Base-by-base conservation (phyloP, 1,139 yeast species). In the Sugiyamaella novakii region DNA sequence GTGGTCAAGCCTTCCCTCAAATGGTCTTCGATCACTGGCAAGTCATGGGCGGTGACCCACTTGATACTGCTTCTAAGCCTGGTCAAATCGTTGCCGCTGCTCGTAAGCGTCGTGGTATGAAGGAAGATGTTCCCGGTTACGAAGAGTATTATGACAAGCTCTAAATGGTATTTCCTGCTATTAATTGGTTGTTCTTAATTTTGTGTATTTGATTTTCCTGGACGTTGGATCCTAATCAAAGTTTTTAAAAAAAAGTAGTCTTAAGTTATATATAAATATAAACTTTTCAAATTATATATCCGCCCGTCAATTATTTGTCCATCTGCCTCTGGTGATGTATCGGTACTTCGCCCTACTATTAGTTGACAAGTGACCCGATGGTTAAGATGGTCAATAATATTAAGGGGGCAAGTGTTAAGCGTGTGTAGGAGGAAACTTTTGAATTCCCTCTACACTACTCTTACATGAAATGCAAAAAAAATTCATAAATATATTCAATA, bases 1-100 rank as follows among this genome's bases (percentile, higher is more conserved):
- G 97, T 87, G 98, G 98, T 78, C 98, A 92, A 84, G 98, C 98
- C 76, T 92, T 92, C 98, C 98, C 98, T 80, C 98, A 91, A 82
- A 83, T 92, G 95, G 92, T 92, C 77, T 92, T 92, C 78, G 98
- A 91, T 76, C 98, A 92, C 77, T 92, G 98, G 98, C 81, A 88
- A 63, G 76, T 86, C 69, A 79, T 92, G 81, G 70, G 73, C 65
- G 96, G 97, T 77, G 94, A 88, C 76, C 95, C 95, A 73, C 78
- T 87, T 66, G 98, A 92, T 78, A 84, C 91, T 72, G 66, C 83
- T 71, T 70, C 96, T 70, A 92, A 91, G 84, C 94, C 98, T 69
- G 98, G 98, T 86, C 78, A 77, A 65, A 87, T 92, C 74, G 97
- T 87, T 69, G 68, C 72, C 64, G 94, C 78, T 63, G 83, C 94